Evolutionary conservation across 2,329 filamentous ascomycete genomes (phyloP).

Genomic region (Davidsoniella neocaledoniae): DNA sequence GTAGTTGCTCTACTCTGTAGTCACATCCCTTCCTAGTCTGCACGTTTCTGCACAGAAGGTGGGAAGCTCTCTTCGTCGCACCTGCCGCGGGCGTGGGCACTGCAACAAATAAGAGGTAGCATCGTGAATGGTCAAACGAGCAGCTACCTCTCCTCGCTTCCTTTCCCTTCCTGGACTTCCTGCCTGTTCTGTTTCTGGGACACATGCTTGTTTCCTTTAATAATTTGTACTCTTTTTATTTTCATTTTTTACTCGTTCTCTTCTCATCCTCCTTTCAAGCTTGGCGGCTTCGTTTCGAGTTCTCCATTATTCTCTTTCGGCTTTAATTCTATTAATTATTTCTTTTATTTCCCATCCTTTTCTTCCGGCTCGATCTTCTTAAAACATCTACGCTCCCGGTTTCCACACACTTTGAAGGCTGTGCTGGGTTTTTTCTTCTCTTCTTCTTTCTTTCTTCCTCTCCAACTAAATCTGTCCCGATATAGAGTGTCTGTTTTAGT

Average conservation of each 20-base stretch:
- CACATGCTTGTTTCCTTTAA: background rate
- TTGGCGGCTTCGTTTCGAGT: background rate
- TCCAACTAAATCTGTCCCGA: no score
- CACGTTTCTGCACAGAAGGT: background rate
- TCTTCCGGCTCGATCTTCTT: conserved; percentile 7
- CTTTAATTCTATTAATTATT: conserved; percentile 17
- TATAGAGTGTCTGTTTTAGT: background rate
- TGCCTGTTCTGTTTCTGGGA: background rate
- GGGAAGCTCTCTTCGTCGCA: no score
- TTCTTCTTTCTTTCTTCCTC: background rate
- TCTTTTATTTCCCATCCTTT: conserved; percentile 17
- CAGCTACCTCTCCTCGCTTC: background rate
- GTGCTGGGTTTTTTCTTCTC: background rate
- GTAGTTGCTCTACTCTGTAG: no score
- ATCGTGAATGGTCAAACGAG: background rate
- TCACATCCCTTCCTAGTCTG: no score
- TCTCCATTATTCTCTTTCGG: conserved; percentile 4
- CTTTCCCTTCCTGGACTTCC: no score
- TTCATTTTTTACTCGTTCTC: background rate
- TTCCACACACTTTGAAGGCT: background rate
- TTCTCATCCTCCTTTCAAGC: conserved; percentile 7
- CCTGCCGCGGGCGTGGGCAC: no score
- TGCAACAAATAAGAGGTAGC: no score
- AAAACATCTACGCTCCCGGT: conserved; percentile 1
- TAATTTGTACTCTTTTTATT: background rate